A percentile compares a stretch with the other conserved stretches of the same genome.
Conservation (phyloP, 371 early-diverging fungal species). For the Mortierella sp. region DNA sequence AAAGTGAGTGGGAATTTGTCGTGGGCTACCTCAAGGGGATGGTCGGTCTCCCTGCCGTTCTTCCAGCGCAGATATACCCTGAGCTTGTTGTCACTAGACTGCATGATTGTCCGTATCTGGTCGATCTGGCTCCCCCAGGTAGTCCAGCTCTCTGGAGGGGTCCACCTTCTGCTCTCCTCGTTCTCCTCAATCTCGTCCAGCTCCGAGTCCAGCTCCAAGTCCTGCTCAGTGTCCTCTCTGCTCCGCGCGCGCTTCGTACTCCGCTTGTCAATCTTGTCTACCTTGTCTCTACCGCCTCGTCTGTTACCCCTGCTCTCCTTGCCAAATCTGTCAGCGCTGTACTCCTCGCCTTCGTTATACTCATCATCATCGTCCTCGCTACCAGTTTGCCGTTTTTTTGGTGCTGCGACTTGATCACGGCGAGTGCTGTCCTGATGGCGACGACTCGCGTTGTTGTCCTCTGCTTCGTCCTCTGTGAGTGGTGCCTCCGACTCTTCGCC, state of each 20-base stretch:
- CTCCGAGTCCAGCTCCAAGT: background rate
- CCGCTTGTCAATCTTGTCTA: background rate
- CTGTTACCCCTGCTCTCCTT: background rate
- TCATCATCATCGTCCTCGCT: background rate
- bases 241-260: background rate
- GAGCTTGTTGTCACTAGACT: background rate
- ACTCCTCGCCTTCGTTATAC: background rate
- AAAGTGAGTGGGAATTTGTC: background rate
- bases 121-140: slow-evolving; percentile 1
- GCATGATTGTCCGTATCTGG: background rate
- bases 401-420: background rate
- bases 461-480: background rate
- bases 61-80: background rate
- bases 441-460: background rate
- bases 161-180: background rate
- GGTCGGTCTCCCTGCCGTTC: background rate
- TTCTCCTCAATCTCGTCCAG: background rate
- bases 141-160: background rate
- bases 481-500: background rate
- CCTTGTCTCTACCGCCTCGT: background rate
- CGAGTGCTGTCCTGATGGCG: background rate
- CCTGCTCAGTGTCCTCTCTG: background rate
- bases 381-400: background rate
- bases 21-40: background rate
- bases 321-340: background rate